Percentiles rank a stretch among this genome's conserved stretches.
Conservation (phyloP, 768 basidiomycete species). For the Gymnopilus junonius region DNA sequence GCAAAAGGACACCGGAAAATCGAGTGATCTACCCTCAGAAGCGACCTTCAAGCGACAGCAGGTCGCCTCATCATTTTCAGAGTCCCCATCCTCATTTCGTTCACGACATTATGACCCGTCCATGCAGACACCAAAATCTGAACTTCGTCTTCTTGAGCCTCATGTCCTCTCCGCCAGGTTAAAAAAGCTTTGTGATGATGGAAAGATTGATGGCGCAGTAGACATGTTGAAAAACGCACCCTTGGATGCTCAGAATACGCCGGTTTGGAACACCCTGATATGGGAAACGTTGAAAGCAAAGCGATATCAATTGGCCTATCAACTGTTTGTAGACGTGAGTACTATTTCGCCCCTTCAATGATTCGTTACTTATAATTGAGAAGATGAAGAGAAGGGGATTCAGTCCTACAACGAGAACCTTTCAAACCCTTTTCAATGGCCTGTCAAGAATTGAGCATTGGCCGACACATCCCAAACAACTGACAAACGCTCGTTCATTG, state of each 20-base stretch:
- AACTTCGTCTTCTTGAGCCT: slow-evolving; percentile 56
- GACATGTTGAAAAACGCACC: slow-evolving; percentile 70
- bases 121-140: slow-evolving; percentile 28
- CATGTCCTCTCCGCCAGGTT: slow-evolving; percentile 64
- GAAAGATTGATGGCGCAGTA: slow-evolving; percentile 65
- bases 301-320: slow-evolving; percentile 62
- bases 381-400: slow-evolving; percentile 90
- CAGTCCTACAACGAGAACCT: slow-evolving; percentile 69
- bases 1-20: not conserved
- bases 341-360: not conserved
- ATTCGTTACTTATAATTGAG: slow-evolving; percentile 4
- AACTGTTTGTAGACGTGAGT: slow-evolving; percentile 72
- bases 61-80: slow-evolving; percentile 8
- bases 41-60: not conserved
- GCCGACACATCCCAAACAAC: slow-evolving; percentile 60
- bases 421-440: slow-evolving; percentile 69
- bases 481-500: slow-evolving; percentile 60
- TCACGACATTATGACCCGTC: slow-evolving; percentile 46
- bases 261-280: slow-evolving; percentile 83
- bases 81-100: slow-evolving; percentile 30
- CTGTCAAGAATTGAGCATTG: slow-evolving; percentile 66
- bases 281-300: slow-evolving; percentile 61
- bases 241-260: slow-evolving; percentile 72
- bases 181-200: slow-evolving; percentile 57
- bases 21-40: not conserved